These are phyloP conservation scores for Acidiella bohemica DNA, from an alignment of 495 filamentous ascomycete genomes.

Conservation along the genomic window DNA sequence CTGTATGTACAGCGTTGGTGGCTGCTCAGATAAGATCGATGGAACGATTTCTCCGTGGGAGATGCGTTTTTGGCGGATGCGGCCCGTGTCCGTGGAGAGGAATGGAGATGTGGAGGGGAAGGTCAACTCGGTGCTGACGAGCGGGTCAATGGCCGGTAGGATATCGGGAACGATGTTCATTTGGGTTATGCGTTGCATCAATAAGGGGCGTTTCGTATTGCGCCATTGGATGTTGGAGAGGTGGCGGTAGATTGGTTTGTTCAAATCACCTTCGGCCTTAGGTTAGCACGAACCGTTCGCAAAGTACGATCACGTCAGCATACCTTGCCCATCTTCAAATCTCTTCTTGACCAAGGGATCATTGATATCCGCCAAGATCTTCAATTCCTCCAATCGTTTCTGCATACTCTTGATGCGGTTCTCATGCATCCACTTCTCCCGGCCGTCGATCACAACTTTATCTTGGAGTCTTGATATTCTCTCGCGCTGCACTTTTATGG, in stretches of 20 bases:
- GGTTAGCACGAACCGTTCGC: not conserved
- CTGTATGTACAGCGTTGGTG: slow-evolving; percentile 68
- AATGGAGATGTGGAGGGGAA: slow-evolving; percentile 46
- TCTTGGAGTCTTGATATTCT: slow-evolving; percentile 47
- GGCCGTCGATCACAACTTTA: slow-evolving; percentile 44
- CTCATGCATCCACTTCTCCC: slow-evolving; percentile 38
- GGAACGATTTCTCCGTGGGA: slow-evolving; percentile 67
- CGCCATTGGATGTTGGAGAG: slow-evolving; percentile 82
- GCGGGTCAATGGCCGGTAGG: slow-evolving; percentile 69
- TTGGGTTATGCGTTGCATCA: slow-evolving; percentile 77
- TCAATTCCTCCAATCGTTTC: slow-evolving; percentile 61
- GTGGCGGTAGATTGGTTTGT: slow-evolving; percentile 88
- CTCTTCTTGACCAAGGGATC: slow-evolving; percentile 87
- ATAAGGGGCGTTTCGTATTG: slow-evolving; percentile 55
- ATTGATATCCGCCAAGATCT: slow-evolving; percentile 88
- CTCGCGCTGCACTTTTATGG: slow-evolving; percentile 37
- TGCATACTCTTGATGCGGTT: slow-evolving; percentile 55
- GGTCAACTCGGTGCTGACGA: slow-evolving; percentile 60
- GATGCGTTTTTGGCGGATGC: slow-evolving; percentile 22
- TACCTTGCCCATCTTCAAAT: slow-evolving; percentile 87
- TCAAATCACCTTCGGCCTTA: slow-evolving; percentile 61
- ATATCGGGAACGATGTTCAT: slow-evolving; percentile 87
- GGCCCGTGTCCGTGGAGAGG: not conserved
- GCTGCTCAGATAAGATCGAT: slow-evolving; percentile 49
- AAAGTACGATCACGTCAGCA: slow-evolving; percentile 18